Evolutionary conservation across 345 rosid genomes (phyloP).

Genomic region (Geranium rotundifolium): DNA sequence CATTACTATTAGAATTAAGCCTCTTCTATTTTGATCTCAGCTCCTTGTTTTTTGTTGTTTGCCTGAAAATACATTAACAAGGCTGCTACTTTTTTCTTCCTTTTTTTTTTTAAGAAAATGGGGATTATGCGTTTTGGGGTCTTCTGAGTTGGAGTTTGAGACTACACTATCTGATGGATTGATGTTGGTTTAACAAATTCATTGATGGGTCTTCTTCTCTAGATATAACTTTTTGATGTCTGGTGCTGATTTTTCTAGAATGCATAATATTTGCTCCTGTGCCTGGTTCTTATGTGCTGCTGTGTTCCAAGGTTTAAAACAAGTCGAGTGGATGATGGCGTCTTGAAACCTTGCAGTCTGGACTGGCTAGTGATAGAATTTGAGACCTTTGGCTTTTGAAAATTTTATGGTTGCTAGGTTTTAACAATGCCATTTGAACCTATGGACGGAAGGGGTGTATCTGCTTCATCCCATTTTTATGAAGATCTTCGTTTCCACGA

Average conservation of each 20-base stretch:
- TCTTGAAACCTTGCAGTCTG: slow-evolving; percentile 11
- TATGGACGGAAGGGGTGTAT: slow-evolving; percentile 47
- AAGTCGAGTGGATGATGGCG: not conserved
- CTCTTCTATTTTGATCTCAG: not conserved
- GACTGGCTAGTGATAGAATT: slow-evolving; percentile 8
- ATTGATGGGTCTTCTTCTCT: not conserved
- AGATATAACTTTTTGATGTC: not conserved
- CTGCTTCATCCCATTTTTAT: slow-evolving; percentile 30
- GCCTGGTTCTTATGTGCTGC: not conserved
- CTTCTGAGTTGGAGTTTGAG: not conserved
- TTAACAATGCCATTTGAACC: slow-evolving; percentile 48
- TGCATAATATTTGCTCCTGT: not conserved
- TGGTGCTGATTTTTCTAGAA: not conserved
- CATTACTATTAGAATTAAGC: too few species aligned
- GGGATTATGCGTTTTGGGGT: not conserved
- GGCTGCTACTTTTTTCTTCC: not conserved
- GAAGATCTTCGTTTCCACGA: slow-evolving; percentile 39
- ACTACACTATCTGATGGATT: not conserved
- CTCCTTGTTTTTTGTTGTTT: not conserved
- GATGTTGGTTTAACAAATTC: too few species aligned
- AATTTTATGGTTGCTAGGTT: slow-evolving; percentile 14
- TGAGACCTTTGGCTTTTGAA: slow-evolving; percentile 12
- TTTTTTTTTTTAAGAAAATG: not conserved
- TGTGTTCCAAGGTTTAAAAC: not conserved
- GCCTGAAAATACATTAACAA: not conserved